Conservation (phyloP, 225 moss, liverwort and hornwort species). For the Ulota crispa region DNA sequence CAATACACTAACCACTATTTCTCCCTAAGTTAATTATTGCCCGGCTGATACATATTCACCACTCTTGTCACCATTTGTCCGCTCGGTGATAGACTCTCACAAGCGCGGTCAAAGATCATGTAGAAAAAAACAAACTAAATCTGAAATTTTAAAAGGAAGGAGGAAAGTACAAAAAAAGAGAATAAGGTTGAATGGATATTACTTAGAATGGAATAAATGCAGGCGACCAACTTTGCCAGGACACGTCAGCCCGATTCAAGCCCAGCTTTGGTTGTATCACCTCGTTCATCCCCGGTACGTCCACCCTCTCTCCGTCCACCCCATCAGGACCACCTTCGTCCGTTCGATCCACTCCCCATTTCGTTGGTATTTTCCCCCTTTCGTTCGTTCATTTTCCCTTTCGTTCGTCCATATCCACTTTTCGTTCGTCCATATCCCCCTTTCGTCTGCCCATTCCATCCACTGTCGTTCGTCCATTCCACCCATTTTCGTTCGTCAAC, state of each 20-base stretch:
- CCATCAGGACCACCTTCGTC: background rate
- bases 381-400: background rate
- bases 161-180: background rate
- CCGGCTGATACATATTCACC: too few relatives aligned
- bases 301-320: background rate
- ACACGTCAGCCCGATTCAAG: constrained; percentile 40
- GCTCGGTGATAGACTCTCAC: background rate
- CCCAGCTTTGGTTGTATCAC: constrained; percentile 30
- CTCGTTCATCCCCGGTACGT: background rate
- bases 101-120: background rate
- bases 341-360: background rate
- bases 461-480: background rate
- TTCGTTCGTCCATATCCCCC: background rate
- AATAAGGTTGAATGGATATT: background rate
- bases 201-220: background rate
- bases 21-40: too few relatives aligned
- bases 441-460: background rate
- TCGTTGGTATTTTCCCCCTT: background rate
- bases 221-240: constrained; percentile 21
- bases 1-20: too few relatives aligned
- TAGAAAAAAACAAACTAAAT: background rate
- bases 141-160: background rate
- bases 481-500: background rate
- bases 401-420: background rate
- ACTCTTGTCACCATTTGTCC: background rate